phyloP scores from a whole-genome alignment of 805 yeast genomes.

The Ogataea wickerhamii region DNA sequence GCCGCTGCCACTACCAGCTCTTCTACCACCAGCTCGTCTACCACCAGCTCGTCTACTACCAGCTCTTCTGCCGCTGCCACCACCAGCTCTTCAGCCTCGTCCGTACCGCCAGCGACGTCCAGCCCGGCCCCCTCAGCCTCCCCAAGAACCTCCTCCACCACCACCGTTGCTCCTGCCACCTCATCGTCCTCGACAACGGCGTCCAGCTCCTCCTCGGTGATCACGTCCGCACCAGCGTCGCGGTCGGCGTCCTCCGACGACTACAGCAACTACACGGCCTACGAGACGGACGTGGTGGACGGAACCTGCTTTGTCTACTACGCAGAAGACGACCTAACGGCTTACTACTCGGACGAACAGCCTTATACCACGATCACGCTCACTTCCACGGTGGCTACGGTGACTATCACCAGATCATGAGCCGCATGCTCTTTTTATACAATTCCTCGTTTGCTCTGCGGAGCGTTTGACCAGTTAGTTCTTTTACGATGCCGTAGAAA shows the following conservation, averaged over 20 bases:
- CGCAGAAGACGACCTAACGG: conserved; percentile 30
- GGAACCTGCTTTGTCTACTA: conserved; percentile 37
- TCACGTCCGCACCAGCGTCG: conserved; percentile 9
- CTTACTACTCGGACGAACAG: conserved; percentile 23
- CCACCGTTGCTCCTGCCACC: conserved; percentile 7
- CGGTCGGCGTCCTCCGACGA: conserved; percentile 5
- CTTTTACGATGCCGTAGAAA: no score
- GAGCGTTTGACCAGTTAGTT: no score
- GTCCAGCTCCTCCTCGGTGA: conserved; percentile 20
- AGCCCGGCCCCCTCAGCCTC: conserved; percentile 15
- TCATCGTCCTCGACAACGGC: conserved; percentile 5
- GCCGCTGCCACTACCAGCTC: conserved; percentile 4
- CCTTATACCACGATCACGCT: conserved; percentile 34
- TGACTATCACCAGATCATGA: conserved; percentile 21
- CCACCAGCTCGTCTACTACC: conserved; percentile 15
- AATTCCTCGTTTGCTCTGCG: no score
- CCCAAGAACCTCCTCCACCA: conserved; percentile 10
- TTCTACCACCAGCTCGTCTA: conserved; percentile 8
- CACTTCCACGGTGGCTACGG: conserved; percentile 33
- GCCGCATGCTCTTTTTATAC: no score
- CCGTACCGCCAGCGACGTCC: conserved; percentile 4
- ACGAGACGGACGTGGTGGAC: conserved; percentile 27
- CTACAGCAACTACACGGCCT: conserved; percentile 25
- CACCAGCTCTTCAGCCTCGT: conserved; percentile 5
- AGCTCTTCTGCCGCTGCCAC: conserved; percentile 5